Evolutionary conservation across 2,329 filamentous ascomycete species (phyloP), one percentile per base, ranked within the genome.

Genomic region (Didymellaceae sp.): DNA sequence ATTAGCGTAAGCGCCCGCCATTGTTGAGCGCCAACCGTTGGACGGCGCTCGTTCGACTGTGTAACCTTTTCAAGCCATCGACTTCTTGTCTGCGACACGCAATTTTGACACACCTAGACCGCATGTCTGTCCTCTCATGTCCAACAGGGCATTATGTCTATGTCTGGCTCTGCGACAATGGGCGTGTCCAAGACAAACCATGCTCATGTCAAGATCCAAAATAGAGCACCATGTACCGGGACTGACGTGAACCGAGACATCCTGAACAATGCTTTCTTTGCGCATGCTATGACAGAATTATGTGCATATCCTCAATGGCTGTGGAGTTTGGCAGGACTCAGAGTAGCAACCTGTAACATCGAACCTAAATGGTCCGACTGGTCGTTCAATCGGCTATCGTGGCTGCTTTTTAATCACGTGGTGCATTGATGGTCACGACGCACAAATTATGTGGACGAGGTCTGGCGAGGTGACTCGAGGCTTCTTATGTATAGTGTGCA

Each of bases 1-100:
- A 16, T 33, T 34, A 39, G 44, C 31, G 39, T 62, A 66, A 62
- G 65, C 65, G 66, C 66, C 59, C 56, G 54, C 18, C 45, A 46
- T 48, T 33, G 51, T 45, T 55, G 45, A 49, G 57, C 59, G 54
- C 57, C 59, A 67, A 65, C 56, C 52, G 52, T 58, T 61, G 55
- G 51, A 37, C 42, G 30, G 35, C 20, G 34, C 40, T 46, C 57
- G 25, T 41, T 18, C n/a, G 46, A 57, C 50, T 42, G 41, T 51
- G 48, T 52, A 52, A 52, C 42, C 42, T 8, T 17, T 37, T 42
- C 25, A 16, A 52, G 48, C 42, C 42, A 26, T 52, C 38, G 21
- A 42, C 37, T 22, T 45, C 42, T 14, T 41, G 31, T 45, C 35
- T 45, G 42, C 25, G 31, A 52, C 42, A 52, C 30, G 31, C 37